phyloP scores from a whole-genome alignment of 192 early-diverging fungal species.

The Coemansia sp. region DNA sequence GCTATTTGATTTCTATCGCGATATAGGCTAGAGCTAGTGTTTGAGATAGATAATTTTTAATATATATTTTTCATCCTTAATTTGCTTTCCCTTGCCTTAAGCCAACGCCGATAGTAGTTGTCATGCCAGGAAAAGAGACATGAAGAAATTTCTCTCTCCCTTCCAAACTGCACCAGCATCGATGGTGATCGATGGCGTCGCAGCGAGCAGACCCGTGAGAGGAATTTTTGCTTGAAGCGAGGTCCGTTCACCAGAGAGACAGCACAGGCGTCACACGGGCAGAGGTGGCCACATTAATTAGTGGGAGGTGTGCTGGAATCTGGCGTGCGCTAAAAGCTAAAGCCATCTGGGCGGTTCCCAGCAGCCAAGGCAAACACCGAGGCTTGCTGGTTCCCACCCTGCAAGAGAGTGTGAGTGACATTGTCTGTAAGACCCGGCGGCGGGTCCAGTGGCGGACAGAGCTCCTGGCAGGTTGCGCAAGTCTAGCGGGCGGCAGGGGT shows the following conservation, averaged over 20 bases:
- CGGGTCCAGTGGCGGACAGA: constrained; percentile 5
- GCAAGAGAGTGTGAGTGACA: neutral
- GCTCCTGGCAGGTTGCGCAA: constrained; percentile 5
- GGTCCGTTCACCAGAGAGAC: neutral
- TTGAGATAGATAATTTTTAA: neutral
- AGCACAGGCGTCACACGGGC: neutral
- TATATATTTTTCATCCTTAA: too few species aligned
- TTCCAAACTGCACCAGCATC: constrained; percentile 2
- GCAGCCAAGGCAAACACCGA: neutral
- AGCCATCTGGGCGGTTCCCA: neutral
- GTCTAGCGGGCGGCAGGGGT: constrained; percentile 14
- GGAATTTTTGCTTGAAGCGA: neutral
- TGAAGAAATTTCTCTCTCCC: neutral
- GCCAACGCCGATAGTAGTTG: neutral
- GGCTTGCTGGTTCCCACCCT: constrained; percentile 7
- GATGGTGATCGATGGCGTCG: constrained; percentile 14
- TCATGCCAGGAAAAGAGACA: too few species aligned
- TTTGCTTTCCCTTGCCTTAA: neutral
- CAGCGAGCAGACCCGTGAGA: constrained; percentile 6
- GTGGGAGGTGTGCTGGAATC: neutral
- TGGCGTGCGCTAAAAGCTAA: neutral
- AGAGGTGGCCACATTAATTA: constrained; percentile 2
- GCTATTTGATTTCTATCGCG: neutral
- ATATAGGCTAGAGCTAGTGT: neutral
- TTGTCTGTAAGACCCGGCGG: neutral